Base-by-base conservation (phyloP, 164 flowering plant species). In the Euptelea pleiosperma region DNA sequence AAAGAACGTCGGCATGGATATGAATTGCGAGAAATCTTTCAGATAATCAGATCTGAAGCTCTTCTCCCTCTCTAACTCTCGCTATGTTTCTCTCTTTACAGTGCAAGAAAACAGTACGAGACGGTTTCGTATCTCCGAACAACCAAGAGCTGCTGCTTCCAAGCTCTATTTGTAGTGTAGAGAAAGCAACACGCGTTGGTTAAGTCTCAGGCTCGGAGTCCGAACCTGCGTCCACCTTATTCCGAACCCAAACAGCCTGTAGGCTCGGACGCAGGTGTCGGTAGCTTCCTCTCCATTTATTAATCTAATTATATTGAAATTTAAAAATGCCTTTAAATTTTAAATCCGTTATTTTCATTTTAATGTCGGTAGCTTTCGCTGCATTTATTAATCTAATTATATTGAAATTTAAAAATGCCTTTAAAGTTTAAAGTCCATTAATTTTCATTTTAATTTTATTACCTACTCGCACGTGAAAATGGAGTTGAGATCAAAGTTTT, bases 181-280 rank as follows among this genome's bases (percentile, higher is more conserved):
- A n/a, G n/a, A n/a, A n/a, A n/a, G n/a, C n/a, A n/a, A n/a, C n/a
- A 26, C 8, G 18, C 29, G 6, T 29, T 19, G 67, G 43, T 55
- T 56, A 29, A 41, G 36, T 0, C 12, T 14, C 2, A 30, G 66
- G 51, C 21, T 54, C 60, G 59, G 41, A 5, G 16, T 2, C 35
- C 48, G 31, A 52, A n/a, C 56, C 58, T 52, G 7, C 22, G 30
- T 18, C 14, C 50, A 3, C 44, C 44, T 40, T 3, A 2, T n/a
- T 40, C 21, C 34, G 33, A 26, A n/a, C 31, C 33, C 12, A 55
- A 36, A 16, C 8, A 22, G 1, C 1, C 2, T 3, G 33, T 26
- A 54, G 61, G 60, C 26, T 50, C 53, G 53, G 62, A 30, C 29
- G 35, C 28, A 48, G 60, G 53, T 70, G 73, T 70, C 73, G 73